Evolutionary conservation across 2,329 filamentous ascomycete species (phyloP), one percentile per base, ranked within the genome.

Genomic region (Penicillium decumbens): DNA sequence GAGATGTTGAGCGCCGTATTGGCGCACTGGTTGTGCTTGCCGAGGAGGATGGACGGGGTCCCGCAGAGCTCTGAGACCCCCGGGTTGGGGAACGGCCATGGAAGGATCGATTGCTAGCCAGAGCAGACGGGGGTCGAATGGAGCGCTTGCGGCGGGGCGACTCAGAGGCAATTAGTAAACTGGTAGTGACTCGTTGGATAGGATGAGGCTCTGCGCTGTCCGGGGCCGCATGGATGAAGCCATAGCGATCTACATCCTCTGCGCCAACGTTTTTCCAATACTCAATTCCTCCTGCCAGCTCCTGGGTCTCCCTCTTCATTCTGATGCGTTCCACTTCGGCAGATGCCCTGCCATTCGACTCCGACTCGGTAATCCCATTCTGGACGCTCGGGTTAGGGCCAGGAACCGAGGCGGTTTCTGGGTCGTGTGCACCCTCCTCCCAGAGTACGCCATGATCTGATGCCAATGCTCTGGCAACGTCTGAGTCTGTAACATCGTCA

Each of bases 191-290:
- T 18, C 82, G 74, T 55, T 82, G 80, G 24, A 84, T 71, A 4
- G 69, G 67, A 49, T 69, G 68, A 25, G 66, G 72, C 7, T 71
- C 68, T 8, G 62, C 62, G 5, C 60, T 55, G 18, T 66, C 64
- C 10, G 54, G 57, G 5, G 62, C 51, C n/a, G 55, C 55, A 9
- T 65, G 66, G 44, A 85, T 85, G 67, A 85, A 85, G 8, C 82
- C 82, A 62, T 85, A 85, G 51, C 82, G 75, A 64, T 85, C 82
- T 3, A 85, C 80, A 53, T 83, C 77, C 12, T 71, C 77, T 5
- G 74, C 78, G 15, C 78, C 72, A 9, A 85, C 69, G 63, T 84
- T 76, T 51, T 80, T 75, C 82, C 82, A 85, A 57, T 85, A 81
- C 55, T 85, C 82, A 42, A 84, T 76, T 2, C 82, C 82, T 6